phyloP scores from a whole-genome alignment of 352 stramenopile species.

The Stephanocyclus meneghinianus region DNA sequence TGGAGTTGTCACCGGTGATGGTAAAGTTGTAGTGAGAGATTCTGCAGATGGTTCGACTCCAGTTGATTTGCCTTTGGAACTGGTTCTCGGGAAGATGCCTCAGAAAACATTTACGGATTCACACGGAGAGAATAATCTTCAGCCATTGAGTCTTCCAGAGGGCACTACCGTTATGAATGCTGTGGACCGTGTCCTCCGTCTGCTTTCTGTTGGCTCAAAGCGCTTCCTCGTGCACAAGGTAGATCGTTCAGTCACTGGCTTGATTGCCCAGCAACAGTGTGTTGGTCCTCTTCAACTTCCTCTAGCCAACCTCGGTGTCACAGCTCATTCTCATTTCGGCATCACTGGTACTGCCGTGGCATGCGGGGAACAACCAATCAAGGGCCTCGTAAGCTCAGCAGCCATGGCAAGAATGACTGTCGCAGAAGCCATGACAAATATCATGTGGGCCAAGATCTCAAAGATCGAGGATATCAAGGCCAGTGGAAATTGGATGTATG shows the following conservation, averaged over 20 bases:
- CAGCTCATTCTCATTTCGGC: conserved; percentile 94
- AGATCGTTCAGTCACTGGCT: conserved; percentile 95
- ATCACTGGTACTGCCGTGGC: conserved; percentile 93
- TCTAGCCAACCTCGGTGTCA: conserved; percentile 95
- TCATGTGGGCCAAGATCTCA: conserved; percentile 94
- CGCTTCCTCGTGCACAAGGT: conserved; percentile 95
- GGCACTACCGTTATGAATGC: conserved; percentile 88
- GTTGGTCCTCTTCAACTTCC: conserved; percentile 96
- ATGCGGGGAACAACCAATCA: conserved; percentile 96
- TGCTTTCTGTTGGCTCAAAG: conserved; percentile 97
- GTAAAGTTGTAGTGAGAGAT: conserved; percentile 95
- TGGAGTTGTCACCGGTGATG: conserved; percentile 92
- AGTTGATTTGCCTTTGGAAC: conserved; percentile 95
- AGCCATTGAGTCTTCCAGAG: conserved; percentile 83
- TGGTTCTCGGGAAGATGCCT: conserved; percentile 98
- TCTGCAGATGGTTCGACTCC: conserved; percentile 90
- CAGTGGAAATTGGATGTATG: conserved; percentile 99
- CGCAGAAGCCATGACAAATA: conserved; percentile 97
- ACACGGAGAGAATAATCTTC: conserved; percentile 74
- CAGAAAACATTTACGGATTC: conserved; percentile 97
- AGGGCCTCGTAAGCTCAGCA: conserved; percentile 91
- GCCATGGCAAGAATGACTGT: conserved; percentile 96
- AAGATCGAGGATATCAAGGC: conserved; percentile 96
- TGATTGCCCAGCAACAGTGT: conserved; percentile 98
- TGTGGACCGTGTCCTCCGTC: conserved; percentile 92